A percentile compares a stretch with the other conserved stretches of the same genome.
Evolutionary conservation across 202 grass and related monocot species (phyloP).

Genomic region (Setaria viridis): DNA sequence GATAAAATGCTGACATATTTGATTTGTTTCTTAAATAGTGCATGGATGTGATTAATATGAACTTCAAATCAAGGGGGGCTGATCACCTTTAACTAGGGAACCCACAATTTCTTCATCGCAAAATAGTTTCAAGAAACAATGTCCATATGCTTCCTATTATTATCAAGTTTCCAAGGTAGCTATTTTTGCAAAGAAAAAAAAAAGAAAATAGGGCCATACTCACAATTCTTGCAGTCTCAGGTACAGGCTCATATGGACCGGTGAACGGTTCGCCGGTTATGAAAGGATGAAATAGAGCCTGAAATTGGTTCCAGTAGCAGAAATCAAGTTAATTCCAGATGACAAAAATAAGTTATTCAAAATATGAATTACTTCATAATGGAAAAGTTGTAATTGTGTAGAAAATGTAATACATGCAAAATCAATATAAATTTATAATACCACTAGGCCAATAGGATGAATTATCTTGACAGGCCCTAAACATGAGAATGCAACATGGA

Average conservation of each 20-base stretch:
- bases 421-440: constrained; percentile 9
- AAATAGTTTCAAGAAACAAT: constrained; percentile 28
- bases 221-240: constrained; percentile 96
- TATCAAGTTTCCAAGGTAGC: constrained; percentile 1
- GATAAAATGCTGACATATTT: not conserved
- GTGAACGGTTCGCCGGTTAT: constrained; percentile 82
- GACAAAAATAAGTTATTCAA: not conserved
- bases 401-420: constrained; percentile 30
- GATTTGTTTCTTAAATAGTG: not conserved
- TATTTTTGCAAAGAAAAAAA: not conserved
- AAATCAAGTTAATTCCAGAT: constrained; percentile 38
- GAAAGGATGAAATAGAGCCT: constrained; percentile 92
- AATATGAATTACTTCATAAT: constrained; percentile 31
- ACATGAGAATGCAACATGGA: constrained; percentile 25
- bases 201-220: constrained; percentile 49
- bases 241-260: constrained; percentile 65
- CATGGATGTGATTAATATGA: not conserved
- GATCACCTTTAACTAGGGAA: constrained; percentile 8
- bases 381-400: not conserved
- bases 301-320: constrained; percentile 55
- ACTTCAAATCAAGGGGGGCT: constrained; percentile 11
- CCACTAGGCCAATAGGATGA: constrained; percentile 19
- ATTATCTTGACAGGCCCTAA: not conserved
- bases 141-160: constrained; percentile 9
- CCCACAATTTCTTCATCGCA: constrained; percentile 24